phyloP scores from a whole-genome alignment of 2,329 filamentous ascomycete genomes.

The Lasiodiplodia sp. region DNA sequence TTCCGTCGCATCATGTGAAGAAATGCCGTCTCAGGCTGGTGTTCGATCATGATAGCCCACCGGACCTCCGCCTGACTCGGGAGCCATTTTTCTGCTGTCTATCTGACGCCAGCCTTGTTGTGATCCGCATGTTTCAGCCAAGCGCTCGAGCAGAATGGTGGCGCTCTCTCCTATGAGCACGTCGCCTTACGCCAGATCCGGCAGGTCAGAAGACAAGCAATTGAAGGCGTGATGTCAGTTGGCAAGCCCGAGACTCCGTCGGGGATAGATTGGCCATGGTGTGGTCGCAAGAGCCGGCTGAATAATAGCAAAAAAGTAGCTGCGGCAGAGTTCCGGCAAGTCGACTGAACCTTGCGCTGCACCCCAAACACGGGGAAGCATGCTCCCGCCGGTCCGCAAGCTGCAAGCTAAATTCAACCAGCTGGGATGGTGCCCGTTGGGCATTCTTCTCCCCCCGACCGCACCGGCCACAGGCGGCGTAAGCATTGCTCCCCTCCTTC shows the following conservation, averaged over 20 bases:
- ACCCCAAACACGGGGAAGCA: slow-evolving; percentile 7
- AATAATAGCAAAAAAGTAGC: no score
- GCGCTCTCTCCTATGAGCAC: background rate
- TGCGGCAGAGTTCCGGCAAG: slow-evolving; percentile 7
- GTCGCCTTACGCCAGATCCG: slow-evolving; percentile 8
- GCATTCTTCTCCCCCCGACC: background rate
- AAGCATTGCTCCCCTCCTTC: background rate
- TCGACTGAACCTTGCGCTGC: background rate
- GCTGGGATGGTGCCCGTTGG: background rate
- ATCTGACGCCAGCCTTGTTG: slow-evolving; percentile 26
- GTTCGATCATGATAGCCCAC: background rate
- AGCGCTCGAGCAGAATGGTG: background rate
- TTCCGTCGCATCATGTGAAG: background rate
- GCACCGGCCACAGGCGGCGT: slow-evolving; percentile 6
- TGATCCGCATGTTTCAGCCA: slow-evolving; percentile 27
- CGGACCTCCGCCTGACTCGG: background rate
- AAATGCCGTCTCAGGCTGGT: slow-evolving; percentile 2
- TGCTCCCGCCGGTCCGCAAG: slow-evolving; percentile 13
- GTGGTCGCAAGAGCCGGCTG: background rate
- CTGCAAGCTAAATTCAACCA: slow-evolving; percentile 6
- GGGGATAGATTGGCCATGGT: background rate
- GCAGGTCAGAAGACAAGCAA: slow-evolving; percentile 5
- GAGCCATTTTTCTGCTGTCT: background rate
- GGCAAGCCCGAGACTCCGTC: background rate
- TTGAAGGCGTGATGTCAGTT: slow-evolving; percentile 2